Conservation (phyloP, 345 rosid species). For the Citropsis articulata region DNA sequence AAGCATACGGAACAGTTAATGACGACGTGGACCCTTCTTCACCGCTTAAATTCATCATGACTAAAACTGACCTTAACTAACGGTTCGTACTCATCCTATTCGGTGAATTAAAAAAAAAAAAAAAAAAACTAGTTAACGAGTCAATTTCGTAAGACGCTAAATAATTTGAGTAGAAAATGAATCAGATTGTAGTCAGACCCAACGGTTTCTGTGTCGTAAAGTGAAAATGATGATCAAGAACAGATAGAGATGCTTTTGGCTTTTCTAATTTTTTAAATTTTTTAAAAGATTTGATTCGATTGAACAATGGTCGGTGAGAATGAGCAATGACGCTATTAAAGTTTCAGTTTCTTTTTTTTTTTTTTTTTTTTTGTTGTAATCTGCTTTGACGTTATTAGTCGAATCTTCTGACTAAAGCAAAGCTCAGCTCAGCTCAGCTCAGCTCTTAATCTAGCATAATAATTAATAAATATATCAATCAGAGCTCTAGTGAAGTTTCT, state of each 20-base stretch:
- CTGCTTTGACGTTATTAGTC: conserved; percentile 15
- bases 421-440: conserved; percentile 15
- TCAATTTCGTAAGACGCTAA: conserved; percentile 26
- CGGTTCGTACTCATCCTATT: conserved; percentile 20
- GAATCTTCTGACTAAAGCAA: conserved; percentile 24
- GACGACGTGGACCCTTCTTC: conserved; percentile 19
- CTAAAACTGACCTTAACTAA: conserved; percentile 7
- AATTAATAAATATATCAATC: conserved; percentile 8
- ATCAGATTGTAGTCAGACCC: conserved; percentile 32
- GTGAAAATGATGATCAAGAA: conserved; percentile 24
- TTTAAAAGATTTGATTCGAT: conserved; percentile 36
- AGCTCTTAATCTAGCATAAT: conserved; percentile 6
- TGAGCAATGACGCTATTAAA: conserved; percentile 48
- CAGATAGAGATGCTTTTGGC: conserved; percentile 16
- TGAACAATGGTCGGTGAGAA: conserved; percentile 36
- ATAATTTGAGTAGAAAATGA: not conserved
- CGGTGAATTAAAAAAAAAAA: not conserved
- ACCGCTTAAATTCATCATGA: conserved; percentile 10
- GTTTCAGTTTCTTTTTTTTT: conserved; percentile 27
- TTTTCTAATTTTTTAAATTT: conserved; percentile 17
- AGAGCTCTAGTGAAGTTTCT: conserved; percentile 11
- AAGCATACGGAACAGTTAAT: not conserved
- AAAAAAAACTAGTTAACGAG: conserved; percentile 15
- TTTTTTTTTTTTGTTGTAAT: conserved; percentile 18
- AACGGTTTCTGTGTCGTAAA: conserved; percentile 34